Percentiles rank a stretch among this genome's conserved stretches.
phyloP scores from a whole-genome alignment of 129 eudicot species.

The Artemisia argyi region DNA sequence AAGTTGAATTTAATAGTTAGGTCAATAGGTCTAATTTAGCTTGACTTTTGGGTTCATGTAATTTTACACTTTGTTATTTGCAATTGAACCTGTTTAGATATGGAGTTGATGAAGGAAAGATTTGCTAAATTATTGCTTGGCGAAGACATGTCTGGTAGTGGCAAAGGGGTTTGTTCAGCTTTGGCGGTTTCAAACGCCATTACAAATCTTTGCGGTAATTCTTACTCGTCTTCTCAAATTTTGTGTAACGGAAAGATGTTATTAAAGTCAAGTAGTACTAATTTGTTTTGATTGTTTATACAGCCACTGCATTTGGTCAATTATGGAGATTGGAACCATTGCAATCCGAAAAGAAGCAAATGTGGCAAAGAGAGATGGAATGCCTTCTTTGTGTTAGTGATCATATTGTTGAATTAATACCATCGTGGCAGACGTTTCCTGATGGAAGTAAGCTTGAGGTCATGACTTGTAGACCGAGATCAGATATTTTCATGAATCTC shows the following conservation, averaged over 20 bases:
- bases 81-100: conserved; percentile 43
- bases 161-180: conserved; percentile 90
- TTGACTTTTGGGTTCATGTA: background rate
- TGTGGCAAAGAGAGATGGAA: conserved; percentile 96
- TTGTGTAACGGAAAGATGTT: no score
- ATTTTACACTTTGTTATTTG: background rate
- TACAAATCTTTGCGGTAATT: conserved; percentile 82
- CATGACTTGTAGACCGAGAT: conserved; percentile 81
- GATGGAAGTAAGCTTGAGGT: conserved; percentile 94
- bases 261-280: background rate
- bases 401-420: conserved; percentile 83
- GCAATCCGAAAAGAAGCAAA: conserved; percentile 70
- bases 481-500: conserved; percentile 77
- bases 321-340: conserved; percentile 92
- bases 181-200: conserved; percentile 89
- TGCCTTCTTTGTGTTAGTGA: conserved; percentile 85
- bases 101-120: conserved; percentile 89
- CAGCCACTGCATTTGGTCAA: conserved; percentile 90
- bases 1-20: conserved; percentile 4
- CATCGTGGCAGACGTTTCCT: conserved; percentile 89
- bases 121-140: conserved; percentile 85
- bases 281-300: conserved; percentile 5
- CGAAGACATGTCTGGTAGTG: conserved; percentile 97
- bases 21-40: background rate
- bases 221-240: background rate